Percentiles rank a stretch among this genome's conserved stretches.
These are phyloP conservation scores for Cornus kousa DNA, from an alignment of 148 eudicot genomes.

Conservation along the genomic window DNA sequence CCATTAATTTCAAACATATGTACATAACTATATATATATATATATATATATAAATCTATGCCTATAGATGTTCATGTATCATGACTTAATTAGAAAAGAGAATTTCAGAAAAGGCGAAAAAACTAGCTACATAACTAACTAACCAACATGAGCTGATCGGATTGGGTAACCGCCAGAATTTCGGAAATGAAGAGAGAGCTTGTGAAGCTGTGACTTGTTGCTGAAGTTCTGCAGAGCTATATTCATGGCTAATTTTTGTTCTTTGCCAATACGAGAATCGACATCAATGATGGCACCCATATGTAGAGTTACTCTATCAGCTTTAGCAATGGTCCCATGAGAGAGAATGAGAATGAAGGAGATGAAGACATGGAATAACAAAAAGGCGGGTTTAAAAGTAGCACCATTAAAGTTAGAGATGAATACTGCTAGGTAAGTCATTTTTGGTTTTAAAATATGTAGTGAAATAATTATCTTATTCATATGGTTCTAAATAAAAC, in stretches of 20 bases:
- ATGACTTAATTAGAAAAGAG: too few relatives aligned
- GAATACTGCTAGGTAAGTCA: not conserved
- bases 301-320: not conserved
- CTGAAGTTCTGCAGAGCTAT: slow-evolving; percentile 17
- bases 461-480: too few relatives aligned
- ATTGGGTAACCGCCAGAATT: slow-evolving; percentile 11
- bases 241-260: slow-evolving; percentile 15
- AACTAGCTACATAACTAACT: not conserved
- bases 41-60: not conserved
- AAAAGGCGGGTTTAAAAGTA: not conserved
- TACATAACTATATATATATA: too few relatives aligned
- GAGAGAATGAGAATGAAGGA: not conserved
- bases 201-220: not conserved
- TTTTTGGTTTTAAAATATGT: not conserved
- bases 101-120: too few relatives aligned
- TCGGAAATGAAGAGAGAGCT: slow-evolving; percentile 1
- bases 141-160: slow-evolving; percentile 13
- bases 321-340: not conserved
- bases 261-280: slow-evolving; percentile 17
- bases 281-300: not conserved
- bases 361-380: not conserved
- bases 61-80: slow-evolving; percentile 6
- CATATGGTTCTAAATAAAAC: too few relatives aligned
- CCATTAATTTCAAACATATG: too few relatives aligned
- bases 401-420: not conserved